Conservation (phyloP, 2,329 filamentous ascomycete genomes). For the Alternaria incomplexa region DNA sequence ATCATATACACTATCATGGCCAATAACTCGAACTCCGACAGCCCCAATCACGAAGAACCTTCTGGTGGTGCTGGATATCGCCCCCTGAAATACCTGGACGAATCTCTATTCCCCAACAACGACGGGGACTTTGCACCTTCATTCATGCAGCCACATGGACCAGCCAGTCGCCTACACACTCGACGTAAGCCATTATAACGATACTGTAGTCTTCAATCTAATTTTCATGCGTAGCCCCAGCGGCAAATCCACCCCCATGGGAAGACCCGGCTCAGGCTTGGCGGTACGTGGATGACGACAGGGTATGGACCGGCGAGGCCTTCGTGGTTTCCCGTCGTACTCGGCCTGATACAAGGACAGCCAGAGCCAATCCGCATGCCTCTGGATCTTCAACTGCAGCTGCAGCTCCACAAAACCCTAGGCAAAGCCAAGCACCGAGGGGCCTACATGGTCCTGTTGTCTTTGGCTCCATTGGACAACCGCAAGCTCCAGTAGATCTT, state of each 20-base stretch:
- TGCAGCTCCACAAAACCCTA: not conserved
- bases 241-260: not conserved
- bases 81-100: not conserved
- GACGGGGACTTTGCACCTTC: constrained; percentile 3
- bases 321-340: not conserved
- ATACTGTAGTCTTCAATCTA: not conserved
- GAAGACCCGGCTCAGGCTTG: not conserved
- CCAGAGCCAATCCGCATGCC: not conserved
- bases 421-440: not conserved
- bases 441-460: not conserved
- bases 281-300: not conserved
- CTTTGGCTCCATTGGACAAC: not conserved
- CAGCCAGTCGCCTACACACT: not conserved
- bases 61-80: not conserved
- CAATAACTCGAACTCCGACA: not conserved
- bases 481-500: not conserved
- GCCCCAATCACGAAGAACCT: not conserved
- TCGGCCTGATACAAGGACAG: not conserved
- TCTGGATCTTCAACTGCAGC: not conserved
- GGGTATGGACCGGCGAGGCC: constrained; percentile 1
- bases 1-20: not conserved
- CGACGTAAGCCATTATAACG: not conserved
- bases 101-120: constrained; percentile 3
- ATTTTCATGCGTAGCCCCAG: not conserved
- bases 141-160: not conserved